Conservation (phyloP, 2,329 filamentous ascomycete species). For the Trichophyton verrucosum region DNA sequence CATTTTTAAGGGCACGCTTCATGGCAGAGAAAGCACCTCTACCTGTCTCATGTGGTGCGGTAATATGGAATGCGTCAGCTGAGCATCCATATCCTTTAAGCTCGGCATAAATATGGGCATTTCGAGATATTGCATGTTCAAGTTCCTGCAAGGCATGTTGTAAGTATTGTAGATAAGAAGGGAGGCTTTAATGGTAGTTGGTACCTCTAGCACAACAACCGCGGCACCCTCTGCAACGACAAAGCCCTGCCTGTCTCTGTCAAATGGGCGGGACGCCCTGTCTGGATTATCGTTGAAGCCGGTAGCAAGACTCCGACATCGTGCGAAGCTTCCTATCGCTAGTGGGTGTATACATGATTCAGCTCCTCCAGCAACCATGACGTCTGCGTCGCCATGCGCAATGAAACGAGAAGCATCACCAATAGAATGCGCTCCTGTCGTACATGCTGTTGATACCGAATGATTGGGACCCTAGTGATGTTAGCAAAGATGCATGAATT, state of each 20-base stretch:
- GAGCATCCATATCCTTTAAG: slow-evolving; percentile 80
- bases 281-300: slow-evolving; percentile 61
- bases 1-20: slow-evolving; percentile 66
- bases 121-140: slow-evolving; percentile 68
- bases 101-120: slow-evolving; percentile 78
- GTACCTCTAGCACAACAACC: slow-evolving; percentile 66
- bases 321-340: slow-evolving; percentile 79
- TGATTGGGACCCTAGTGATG: slow-evolving; percentile 68
- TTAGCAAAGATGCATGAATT: neutral
- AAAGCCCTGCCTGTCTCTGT: slow-evolving; percentile 66
- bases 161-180: neutral
- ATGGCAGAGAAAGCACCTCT: slow-evolving; percentile 73
- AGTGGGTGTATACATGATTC: slow-evolving; percentile 95
- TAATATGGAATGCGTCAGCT: slow-evolving; percentile 87
- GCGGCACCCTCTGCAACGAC: slow-evolving; percentile 89
- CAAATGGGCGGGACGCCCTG: slow-evolving; percentile 74
- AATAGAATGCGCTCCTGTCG: slow-evolving; percentile 86
- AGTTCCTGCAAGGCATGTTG: slow-evolving; percentile 44
- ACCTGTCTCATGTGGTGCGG: slow-evolving; percentile 72
- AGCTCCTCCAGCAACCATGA: slow-evolving; percentile 91
- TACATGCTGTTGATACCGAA: slow-evolving; percentile 85
- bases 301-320: slow-evolving; percentile 74
- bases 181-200: neutral
- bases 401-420: slow-evolving; percentile 92
- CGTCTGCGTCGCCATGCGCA: slow-evolving; percentile 75